phyloP scores from a whole-genome alignment of 371 early-diverging fungal genomes.

The Coemansia sp. region DNA sequence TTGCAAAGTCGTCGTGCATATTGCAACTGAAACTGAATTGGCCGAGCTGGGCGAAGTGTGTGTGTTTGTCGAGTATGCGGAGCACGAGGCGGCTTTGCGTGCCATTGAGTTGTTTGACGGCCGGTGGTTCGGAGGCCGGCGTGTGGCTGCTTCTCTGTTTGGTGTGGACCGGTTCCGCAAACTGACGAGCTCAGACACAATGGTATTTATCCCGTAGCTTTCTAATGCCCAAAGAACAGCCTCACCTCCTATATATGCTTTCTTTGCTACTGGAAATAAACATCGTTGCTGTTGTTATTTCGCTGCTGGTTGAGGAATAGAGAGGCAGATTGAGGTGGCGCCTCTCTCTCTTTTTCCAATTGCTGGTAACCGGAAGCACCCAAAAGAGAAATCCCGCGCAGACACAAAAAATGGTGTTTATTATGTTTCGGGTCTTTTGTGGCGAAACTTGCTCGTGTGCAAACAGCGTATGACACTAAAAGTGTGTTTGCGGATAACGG shows the following conservation, averaged over 20 bases:
- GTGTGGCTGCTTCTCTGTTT: constrained; percentile 57
- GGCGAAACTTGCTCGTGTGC: not conserved
- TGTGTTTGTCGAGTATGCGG: constrained; percentile 65
- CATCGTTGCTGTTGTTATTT: too few species aligned
- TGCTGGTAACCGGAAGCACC: not conserved
- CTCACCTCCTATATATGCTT: not conserved
- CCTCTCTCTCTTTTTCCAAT: not conserved
- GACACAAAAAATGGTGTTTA: not conserved
- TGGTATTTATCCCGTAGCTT: constrained; percentile 42
- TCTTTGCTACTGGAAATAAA: not conserved
- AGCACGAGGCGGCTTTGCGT: constrained; percentile 54
- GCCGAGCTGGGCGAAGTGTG: constrained; percentile 45
- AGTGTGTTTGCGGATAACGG: too few species aligned
- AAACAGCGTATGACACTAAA: too few species aligned
- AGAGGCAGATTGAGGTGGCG: not conserved
- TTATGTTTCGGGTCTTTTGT: not conserved
- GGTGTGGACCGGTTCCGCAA: constrained; percentile 54
- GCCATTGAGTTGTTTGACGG: constrained; percentile 62
- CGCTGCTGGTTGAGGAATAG: not conserved
- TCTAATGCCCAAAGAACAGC: not conserved
- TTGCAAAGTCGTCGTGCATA: constrained; percentile 56
- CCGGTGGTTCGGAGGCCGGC: constrained; percentile 73
- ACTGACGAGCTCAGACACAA: constrained; percentile 47
- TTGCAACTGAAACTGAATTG: constrained; percentile 33
- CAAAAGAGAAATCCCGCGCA: not conserved